Conservation (phyloP, 129 eudicot genomes). For the Dittrichia graveolens region DNA sequence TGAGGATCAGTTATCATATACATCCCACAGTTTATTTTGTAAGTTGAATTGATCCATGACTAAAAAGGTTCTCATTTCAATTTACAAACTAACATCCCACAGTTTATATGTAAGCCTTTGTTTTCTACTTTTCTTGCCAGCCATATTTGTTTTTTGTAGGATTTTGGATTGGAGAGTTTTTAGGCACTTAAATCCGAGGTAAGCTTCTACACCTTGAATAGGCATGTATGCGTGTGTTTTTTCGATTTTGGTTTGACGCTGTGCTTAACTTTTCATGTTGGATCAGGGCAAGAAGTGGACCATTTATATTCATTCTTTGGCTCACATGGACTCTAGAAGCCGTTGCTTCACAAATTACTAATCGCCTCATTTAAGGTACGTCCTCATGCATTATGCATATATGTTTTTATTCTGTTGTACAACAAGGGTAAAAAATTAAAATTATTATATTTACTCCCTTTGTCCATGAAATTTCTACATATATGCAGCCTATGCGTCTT, state of each 20-base stretch:
- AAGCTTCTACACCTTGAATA: not conserved
- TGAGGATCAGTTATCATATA: no score
- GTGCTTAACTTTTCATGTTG: not conserved
- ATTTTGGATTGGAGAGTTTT: conserved; percentile 3
- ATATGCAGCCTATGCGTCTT: no score
- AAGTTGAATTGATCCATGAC: no score
- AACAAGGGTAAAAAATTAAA: not conserved
- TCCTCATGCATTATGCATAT: not conserved
- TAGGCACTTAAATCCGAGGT: conserved; percentile 7
- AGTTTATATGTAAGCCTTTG: not conserved
- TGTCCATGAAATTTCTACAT: no score
- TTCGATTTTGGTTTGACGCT: not conserved
- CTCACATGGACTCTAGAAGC: not conserved
- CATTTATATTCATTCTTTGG: not conserved
- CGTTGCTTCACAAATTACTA: not conserved
- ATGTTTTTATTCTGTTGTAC: not conserved
- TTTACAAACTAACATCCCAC: no score
- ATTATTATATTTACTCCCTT: no score
- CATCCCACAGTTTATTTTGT: no score
- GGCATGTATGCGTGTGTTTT: not conserved
- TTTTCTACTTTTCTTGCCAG: not conserved
- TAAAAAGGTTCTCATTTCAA: no score
- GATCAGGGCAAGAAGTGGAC: not conserved
- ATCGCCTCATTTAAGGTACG: not conserved
- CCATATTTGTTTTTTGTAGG: conserved; percentile 5